Evolutionary conservation across 2,329 filamentous ascomycete genomes (phyloP), one percentile per base, ranked within the genome.

Genomic region (Beauveria asiatica): DNA sequence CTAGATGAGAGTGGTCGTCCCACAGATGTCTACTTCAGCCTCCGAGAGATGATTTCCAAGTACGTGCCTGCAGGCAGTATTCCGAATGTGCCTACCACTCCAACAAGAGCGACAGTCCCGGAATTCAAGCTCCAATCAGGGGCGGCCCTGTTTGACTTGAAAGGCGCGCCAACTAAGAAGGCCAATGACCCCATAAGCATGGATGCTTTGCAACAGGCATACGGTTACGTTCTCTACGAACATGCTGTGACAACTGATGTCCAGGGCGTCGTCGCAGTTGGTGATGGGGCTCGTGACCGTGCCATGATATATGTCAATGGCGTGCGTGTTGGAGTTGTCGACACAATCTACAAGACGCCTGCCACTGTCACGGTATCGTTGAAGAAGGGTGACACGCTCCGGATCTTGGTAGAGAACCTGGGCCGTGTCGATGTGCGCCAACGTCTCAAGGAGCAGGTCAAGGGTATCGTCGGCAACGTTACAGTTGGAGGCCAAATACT

Each of bases 381-480:
- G 8, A 64, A 67, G 19, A 63, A 65, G 1, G 76, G 75, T 6
- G 77, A 79, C 62, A 70, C 64, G 25, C 62, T 80, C 5, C 69
- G 74, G 60, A 70, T 80, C 0, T 65, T 81, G 3, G 74, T 80
- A 1, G 79, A 82, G 66, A 81, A 81, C 54, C 70, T 81, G n/a
- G 79, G 78, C 1, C 73, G 79, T 3, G 76, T 80, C 1, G 75
- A 80, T 62, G 79, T 77, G 62, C 72, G 72, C 52, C 72, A 74
- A 3, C 65, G 68, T 5, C 69, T 79, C 10, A 68, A 69, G 6
- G 77, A 82, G 39, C 79, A 74, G 25, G 69, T 68, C 23, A 81
- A 81, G 63, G 79, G 79, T 1, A 74, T 81, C 17, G 63, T 71
- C 6, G 74, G 73, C 1, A 68, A 78, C 54, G 75, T 81, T 1